These are phyloP conservation scores for Prunus kanzakura DNA, from an alignment of 306 rosid genomes.

Conservation along the genomic window DNA sequence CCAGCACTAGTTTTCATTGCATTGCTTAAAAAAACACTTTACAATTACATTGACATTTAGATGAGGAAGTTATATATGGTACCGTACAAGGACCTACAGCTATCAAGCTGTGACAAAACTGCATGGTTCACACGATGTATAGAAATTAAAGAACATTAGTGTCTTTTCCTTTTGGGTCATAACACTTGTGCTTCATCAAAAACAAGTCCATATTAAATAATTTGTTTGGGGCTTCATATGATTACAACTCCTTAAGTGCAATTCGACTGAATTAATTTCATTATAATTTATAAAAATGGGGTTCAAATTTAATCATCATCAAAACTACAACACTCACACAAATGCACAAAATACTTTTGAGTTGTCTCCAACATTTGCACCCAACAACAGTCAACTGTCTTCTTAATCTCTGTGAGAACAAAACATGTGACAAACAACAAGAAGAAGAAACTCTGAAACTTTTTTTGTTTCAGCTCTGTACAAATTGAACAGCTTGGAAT, in stretches of 20 bases:
- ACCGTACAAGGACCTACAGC: not conserved
- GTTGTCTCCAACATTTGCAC: not conserved
- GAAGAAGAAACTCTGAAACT: not conserved
- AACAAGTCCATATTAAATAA: not conserved
- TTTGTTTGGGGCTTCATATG: not conserved
- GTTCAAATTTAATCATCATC: not conserved
- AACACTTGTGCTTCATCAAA: not conserved
- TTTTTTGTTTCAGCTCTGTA: not conserved
- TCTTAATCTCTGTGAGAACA: not conserved
- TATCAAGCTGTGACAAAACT: not conserved
- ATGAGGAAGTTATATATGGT: too few species aligned
- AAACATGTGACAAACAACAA: not conserved
- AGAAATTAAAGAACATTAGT: too few species aligned
- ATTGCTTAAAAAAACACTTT: too few species aligned
- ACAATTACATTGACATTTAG: too few species aligned
- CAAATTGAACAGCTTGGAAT: slow-evolving; percentile 6
- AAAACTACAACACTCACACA: not conserved
- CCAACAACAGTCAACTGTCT: not conserved
- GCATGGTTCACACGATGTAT: not conserved
- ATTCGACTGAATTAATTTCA: not conserved
- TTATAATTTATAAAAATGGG: not conserved
- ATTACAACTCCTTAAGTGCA: not conserved
- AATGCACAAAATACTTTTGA: not conserved
- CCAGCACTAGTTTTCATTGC: too few species aligned
- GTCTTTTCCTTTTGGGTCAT: too few species aligned